Conservation (phyloP, 306 rosid genomes). For the Lathyrus oleraceus region DNA sequence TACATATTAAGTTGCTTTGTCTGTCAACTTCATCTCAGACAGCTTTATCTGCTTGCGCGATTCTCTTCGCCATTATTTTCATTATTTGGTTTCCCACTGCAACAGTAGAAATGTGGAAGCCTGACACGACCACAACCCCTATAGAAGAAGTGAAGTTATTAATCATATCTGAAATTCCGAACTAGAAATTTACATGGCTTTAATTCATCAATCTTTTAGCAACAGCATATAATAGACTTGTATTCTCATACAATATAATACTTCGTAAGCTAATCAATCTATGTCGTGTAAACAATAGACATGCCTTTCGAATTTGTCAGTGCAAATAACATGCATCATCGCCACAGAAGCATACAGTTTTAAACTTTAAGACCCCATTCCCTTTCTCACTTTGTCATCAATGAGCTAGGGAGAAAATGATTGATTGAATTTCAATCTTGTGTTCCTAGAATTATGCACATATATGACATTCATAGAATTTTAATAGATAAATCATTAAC, state of each 20-base stretch:
- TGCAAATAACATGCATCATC: conserved; percentile 8
- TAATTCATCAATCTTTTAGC: not conserved
- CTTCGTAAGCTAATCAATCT: not conserved
- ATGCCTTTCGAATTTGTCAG: conserved; percentile 7
- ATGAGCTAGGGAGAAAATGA: conserved; percentile 3
- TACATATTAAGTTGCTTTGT: conserved; percentile 13
- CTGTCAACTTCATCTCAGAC: conserved; percentile 21
- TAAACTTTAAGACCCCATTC: not conserved
- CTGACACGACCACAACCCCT: conserved; percentile 48
- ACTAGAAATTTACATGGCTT: not conserved
- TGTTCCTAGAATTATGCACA: conserved; percentile 14
- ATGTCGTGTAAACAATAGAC: not conserved
- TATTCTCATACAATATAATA: not conserved
- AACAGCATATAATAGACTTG: not conserved
- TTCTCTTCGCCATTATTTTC: conserved; percentile 29
- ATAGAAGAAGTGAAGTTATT: conserved; percentile 12
- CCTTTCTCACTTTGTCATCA: not conserved
- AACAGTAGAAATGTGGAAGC: conserved; percentile 52
- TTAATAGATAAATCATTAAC: conserved; percentile 1
- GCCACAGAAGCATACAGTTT: not conserved
- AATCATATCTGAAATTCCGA: conserved; percentile 1
- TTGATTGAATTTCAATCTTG: not conserved
- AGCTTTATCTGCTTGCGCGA: conserved; percentile 32
- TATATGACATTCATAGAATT: conserved; percentile 7
- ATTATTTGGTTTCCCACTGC: conserved; percentile 42